A percentile compares a stretch with the other conserved stretches of the same genome.
phyloP scores from a whole-genome alignment of 2,329 filamentous ascomycete species.

The Ramularia collo-cygni region DNA sequence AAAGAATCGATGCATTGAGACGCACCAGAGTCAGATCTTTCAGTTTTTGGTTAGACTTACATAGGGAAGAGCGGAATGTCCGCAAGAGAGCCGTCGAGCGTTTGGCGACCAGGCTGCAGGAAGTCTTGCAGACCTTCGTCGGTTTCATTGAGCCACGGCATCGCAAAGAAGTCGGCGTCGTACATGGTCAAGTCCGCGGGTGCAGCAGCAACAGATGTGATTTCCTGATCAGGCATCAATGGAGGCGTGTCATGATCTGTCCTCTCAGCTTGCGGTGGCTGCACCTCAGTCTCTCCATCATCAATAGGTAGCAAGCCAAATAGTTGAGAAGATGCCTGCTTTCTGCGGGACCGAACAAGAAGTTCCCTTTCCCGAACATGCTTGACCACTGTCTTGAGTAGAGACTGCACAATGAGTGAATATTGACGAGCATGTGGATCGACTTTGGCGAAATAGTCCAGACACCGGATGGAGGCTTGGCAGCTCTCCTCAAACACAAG shows the following conservation, averaged over 20 bases:
- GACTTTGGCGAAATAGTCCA: slow-evolving; percentile 23
- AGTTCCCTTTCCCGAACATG: slow-evolving; percentile 20
- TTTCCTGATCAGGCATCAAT: neutral
- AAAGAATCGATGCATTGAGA: no score
- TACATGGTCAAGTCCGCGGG: slow-evolving; percentile 19
- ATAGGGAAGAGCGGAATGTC: slow-evolving; percentile 24
- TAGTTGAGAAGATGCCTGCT: slow-evolving; percentile 24
- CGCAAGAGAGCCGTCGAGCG: slow-evolving; percentile 15
- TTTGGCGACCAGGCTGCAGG: slow-evolving; percentile 21
- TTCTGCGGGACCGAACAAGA: slow-evolving; percentile 16
- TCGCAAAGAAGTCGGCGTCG: slow-evolving; percentile 22
- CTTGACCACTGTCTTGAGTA: slow-evolving; percentile 18
- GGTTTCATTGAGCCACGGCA: slow-evolving; percentile 24
- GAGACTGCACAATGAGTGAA: slow-evolving; percentile 19
- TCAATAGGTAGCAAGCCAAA: slow-evolving; percentile 20
- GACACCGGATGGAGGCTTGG: slow-evolving; percentile 15
- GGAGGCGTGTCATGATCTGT: neutral
- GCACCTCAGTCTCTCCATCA: neutral
- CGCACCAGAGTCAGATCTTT: no score
- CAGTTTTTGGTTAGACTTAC: no score
- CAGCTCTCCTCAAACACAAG: slow-evolving; percentile 20
- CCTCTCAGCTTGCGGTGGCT: neutral
- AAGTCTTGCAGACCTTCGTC: slow-evolving; percentile 24
- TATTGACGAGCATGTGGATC: slow-evolving; percentile 29
- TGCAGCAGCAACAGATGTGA: neutral